phyloP scores from a whole-genome alignment of 2,329 filamentous ascomycete species.

The Alternaria angustiovoidea region DNA sequence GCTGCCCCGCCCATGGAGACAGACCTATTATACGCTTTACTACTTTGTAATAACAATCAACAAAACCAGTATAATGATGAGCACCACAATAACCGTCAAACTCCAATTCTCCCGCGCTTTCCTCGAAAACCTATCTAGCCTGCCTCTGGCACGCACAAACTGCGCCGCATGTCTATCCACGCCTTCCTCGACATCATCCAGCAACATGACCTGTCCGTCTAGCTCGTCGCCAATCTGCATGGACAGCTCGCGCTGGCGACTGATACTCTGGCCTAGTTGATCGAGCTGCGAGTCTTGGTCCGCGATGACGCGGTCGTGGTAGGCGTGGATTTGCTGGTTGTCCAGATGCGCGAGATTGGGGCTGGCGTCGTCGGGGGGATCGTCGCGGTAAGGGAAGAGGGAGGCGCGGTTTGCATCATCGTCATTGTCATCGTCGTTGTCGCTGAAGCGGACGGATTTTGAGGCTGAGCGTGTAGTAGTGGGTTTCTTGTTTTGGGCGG shows the following conservation, averaged over 20 bases:
- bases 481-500: constrained; percentile 47
- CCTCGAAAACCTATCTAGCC: constrained; percentile 74
- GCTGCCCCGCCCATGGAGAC: too few relatives aligned
- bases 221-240: constrained; percentile 97
- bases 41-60: constrained; percentile 72
- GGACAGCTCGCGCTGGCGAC: constrained; percentile 87
- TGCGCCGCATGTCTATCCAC: constrained; percentile 82
- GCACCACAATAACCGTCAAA: constrained; percentile 77
- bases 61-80: constrained; percentile 83
- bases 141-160: constrained; percentile 76
- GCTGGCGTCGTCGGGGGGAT: constrained; percentile 61
- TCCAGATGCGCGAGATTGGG: constrained; percentile 64
- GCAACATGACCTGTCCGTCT: constrained; percentile 84
- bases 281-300: constrained; percentile 97
- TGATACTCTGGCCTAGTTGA: constrained; percentile 81
- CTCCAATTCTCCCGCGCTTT: constrained; percentile 87
- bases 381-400: constrained; percentile 76
- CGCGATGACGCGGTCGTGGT: constrained; percentile 81
- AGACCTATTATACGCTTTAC: too few relatives aligned
- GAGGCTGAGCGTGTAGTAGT: constrained; percentile 43
- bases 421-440: constrained; percentile 56
- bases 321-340: constrained; percentile 86
- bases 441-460: constrained; percentile 88
- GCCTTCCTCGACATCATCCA: constrained; percentile 86
- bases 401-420: constrained; percentile 59